Conservation (phyloP, 805 yeast genomes). For the Ogataea ganodermae region DNA sequence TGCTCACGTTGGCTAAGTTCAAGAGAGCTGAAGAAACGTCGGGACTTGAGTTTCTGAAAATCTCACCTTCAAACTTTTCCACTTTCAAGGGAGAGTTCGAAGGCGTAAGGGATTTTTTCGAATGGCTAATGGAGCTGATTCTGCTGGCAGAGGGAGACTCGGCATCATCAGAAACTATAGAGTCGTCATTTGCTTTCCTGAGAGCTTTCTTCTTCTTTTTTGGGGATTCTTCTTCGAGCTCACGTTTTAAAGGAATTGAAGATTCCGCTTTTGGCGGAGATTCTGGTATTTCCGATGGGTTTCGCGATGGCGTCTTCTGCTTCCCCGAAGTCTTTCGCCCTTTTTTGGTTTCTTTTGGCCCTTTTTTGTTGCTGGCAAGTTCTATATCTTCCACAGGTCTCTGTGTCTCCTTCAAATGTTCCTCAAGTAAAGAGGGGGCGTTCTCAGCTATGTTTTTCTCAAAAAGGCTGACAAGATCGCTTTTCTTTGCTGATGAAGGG, state of each 20-base stretch:
- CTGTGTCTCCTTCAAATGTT: conserved; percentile 21
- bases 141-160: conserved; percentile 14
- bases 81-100: conserved; percentile 20
- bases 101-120: conserved; percentile 9
- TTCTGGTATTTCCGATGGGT: conserved; percentile 1
- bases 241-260: conserved; percentile 22
- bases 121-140: not conserved
- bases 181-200: conserved; percentile 16
- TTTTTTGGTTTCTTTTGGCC: not conserved
- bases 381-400: conserved; percentile 11
- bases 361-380: not conserved
- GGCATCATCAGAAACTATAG: conserved; percentile 17
- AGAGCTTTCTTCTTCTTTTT: conserved; percentile 22
- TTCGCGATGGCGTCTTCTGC: not conserved
- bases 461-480: conserved; percentile 62
- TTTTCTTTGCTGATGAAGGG: conserved; percentile 67
- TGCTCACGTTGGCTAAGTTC: conserved; percentile 10
- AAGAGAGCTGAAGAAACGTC: conserved; percentile 15
- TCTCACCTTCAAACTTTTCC: conserved; percentile 29
- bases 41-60: conserved; percentile 13
- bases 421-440: conserved; percentile 43
- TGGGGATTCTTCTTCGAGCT: conserved; percentile 17
- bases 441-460: conserved; percentile 52
- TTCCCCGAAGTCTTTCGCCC: conserved; percentile 3
- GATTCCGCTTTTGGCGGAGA: conserved; percentile 15